Conservation (phyloP, 1,284 basidiomycete genomes). For the Cutaneotrichosporon spelunceum region DNA sequence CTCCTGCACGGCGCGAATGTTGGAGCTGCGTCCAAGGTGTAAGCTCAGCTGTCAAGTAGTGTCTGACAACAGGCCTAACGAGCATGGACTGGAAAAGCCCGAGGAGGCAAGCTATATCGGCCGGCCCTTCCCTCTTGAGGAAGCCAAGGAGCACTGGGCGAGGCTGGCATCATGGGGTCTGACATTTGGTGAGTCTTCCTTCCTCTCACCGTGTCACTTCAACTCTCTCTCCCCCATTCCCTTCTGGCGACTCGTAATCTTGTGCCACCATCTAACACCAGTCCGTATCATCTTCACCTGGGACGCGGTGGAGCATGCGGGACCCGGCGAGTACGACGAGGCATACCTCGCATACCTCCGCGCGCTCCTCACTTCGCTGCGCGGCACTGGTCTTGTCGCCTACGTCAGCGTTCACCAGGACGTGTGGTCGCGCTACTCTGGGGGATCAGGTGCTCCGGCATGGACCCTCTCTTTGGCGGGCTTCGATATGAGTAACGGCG, state of each 20-base stretch:
- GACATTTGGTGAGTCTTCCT: slow-evolving; percentile 64
- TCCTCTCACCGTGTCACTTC: not conserved
- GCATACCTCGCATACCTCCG: slow-evolving; percentile 81
- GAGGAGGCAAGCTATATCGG: slow-evolving; percentile 71
- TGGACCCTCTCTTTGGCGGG: slow-evolving; percentile 83
- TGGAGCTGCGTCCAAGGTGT: slow-evolving; percentile 78
- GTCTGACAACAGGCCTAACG: slow-evolving; percentile 4
- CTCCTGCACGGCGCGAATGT: slow-evolving; percentile 75
- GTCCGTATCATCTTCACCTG: slow-evolving; percentile 89
- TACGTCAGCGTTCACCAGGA: slow-evolving; percentile 86
- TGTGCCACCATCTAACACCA: slow-evolving; percentile 43
- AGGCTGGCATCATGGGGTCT: slow-evolving; percentile 78
- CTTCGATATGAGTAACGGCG: slow-evolving; percentile 61
- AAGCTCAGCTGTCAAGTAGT: slow-evolving; percentile 37
- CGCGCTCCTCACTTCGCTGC: slow-evolving; percentile 68
- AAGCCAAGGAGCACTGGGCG: slow-evolving; percentile 77
- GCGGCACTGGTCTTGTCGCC: slow-evolving; percentile 72
- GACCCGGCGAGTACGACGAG: slow-evolving; percentile 77
- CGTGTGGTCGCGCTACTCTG: slow-evolving; percentile 91
- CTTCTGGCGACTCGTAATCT: too few relatives aligned
- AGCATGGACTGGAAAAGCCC: slow-evolving; percentile 43
- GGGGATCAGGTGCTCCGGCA: slow-evolving; percentile 86
- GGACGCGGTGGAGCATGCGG: slow-evolving; percentile 92
- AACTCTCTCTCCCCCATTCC: too few relatives aligned
- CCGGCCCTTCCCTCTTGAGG: slow-evolving; percentile 75